These are phyloP conservation scores for Solanum raphanifolium DNA, from an alignment of 257 asterid species.

Conservation along the genomic window DNA sequence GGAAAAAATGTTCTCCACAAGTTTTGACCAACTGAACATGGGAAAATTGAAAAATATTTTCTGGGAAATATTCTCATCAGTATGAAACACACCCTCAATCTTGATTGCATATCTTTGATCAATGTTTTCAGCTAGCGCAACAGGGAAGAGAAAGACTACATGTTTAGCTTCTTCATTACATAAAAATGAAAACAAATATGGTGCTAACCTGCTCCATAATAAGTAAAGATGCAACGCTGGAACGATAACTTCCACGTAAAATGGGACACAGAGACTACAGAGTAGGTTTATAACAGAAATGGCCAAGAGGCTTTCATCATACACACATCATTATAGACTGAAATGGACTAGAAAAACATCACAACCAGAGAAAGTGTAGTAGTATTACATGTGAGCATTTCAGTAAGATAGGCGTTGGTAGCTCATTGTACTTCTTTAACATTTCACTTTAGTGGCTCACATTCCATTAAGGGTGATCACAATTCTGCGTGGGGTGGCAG, in stretches of 20 bases:
- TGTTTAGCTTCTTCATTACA: background rate
- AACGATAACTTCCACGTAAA: background rate
- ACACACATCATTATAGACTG: background rate
- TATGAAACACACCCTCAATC: background rate
- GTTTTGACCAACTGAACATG: background rate
- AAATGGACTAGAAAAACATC: background rate
- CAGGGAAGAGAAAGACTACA: background rate
- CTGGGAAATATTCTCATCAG: background rate
- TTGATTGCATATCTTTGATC: background rate
- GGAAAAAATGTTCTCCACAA: too few relatives aligned
- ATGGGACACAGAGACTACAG: background rate
- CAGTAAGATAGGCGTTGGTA: background rate
- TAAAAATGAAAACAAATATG: background rate
- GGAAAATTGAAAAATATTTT: background rate
- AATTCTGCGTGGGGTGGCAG: constrained; percentile 66
- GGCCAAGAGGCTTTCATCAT: background rate
- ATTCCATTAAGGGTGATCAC: constrained; percentile 90
- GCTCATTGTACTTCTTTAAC: background rate
- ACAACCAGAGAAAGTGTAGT: background rate
- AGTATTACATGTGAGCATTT: background rate
- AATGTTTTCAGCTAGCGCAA: background rate
- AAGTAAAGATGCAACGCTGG: background rate
- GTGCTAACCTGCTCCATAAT: background rate
- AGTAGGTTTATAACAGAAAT: background rate
- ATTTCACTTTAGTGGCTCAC: constrained; percentile 6